Evolutionary conservation across 108 stramenopile genomes (phyloP), one percentile per base, ranked within the genome.

Genomic region (Nitzschia putrida): DNA sequence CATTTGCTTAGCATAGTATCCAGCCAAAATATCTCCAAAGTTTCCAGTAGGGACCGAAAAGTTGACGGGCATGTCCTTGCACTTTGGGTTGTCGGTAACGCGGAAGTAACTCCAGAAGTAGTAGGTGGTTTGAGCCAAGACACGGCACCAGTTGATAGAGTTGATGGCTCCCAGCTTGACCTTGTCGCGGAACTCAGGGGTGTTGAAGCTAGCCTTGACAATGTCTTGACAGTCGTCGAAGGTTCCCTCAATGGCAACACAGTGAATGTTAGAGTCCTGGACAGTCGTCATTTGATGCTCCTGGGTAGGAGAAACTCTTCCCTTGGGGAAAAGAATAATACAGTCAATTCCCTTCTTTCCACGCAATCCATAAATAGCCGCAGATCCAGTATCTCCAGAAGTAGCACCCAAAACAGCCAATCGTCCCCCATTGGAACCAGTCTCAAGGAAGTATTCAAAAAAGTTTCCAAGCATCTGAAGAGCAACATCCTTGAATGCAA

Each of bases 401-500:
- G 96, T 96, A 25, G 97, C 97, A 11, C 96, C 97, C 47, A 98
- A 78, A 53, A 98, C 94, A 44, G 97, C 92, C 9, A 98, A 81
- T 7, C 92, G 81, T 8, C 92, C 97, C 7, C 70, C 83, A 66
- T 96, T 94, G 61, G 85, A 87, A 11, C 93, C 93, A 52, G 93
- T 94, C 45, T 87, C 83, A 61, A 99, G 80, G 56, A 99, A 98
- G 86, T 97, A 97, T 81, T 99, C 98, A 75, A 99, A 99, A 71
- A 99, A 92, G 69, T 97, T 96, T 22, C 98, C 98, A 50, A 99
- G 92, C 84, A 98, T 98, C 86, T 98, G 97, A 26, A 99, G 82
- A 22, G 98, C 98, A 16, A 99, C 98, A 76, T 99, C 98, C 80
- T 99, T 99, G 92, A 99, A 98, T 25, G 98, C 97, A 67, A 97